These are phyloP conservation scores for Candida cerambycidarum DNA, from an alignment of 805 yeast species.

Conservation along the genomic window DNA sequence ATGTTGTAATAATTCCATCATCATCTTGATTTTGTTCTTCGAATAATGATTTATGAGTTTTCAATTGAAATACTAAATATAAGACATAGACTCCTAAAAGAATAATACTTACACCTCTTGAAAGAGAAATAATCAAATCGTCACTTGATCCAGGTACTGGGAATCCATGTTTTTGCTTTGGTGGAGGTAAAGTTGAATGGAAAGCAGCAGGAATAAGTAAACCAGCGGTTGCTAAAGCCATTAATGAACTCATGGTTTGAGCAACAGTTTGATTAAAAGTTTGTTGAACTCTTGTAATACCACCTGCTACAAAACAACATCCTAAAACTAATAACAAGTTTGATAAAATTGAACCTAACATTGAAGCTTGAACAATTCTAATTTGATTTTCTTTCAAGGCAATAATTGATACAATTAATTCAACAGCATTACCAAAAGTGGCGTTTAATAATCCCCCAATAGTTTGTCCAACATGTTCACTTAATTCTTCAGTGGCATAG, in stretches of 20 bases:
- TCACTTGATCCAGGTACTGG: constrained; percentile 42
- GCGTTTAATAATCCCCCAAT: constrained; percentile 94
- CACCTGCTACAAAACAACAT: constrained; percentile 94
- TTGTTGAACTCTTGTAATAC: constrained; percentile 82
- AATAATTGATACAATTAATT: constrained; percentile 88
- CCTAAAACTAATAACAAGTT: constrained; percentile 89
- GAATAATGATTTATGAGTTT: constrained; percentile 77
- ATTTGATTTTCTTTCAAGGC: constrained; percentile 86
- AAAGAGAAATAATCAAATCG: constrained; percentile 62
- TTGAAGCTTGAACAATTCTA: constrained; percentile 93
- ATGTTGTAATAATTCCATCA: constrained; percentile 36
- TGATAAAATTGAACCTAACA: constrained; percentile 92
- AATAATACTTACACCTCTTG: constrained; percentile 84
- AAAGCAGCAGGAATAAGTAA: constrained; percentile 94
- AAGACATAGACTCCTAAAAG: constrained; percentile 73
- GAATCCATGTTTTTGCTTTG: constrained; percentile 34
- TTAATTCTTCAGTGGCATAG: constrained; percentile 88
- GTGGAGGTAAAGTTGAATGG: constrained; percentile 69
- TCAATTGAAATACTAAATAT: constrained; percentile 83
- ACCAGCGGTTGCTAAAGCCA: constrained; percentile 89
- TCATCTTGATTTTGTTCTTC: constrained; percentile 47
- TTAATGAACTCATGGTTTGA: constrained; percentile 92
- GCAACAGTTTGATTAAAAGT: constrained; percentile 94
- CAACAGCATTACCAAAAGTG: constrained; percentile 97
- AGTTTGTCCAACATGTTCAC: constrained; percentile 87